These are phyloP conservation scores for Tolypocladium sp. DNA, from an alignment of 2,329 filamentous ascomycete species.

Conservation along the genomic window DNA sequence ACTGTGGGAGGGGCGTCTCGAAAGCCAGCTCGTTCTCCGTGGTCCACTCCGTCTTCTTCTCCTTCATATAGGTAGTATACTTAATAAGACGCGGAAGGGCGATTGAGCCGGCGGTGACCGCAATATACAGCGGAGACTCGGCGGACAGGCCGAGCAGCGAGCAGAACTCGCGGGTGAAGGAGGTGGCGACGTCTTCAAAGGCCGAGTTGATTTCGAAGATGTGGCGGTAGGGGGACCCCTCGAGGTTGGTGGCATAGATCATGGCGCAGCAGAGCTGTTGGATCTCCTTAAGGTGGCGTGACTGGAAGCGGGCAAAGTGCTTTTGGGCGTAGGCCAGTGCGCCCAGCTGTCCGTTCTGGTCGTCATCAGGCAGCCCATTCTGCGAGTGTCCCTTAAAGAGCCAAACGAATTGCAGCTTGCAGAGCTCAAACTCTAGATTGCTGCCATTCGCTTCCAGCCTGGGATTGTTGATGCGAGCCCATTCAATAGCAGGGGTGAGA, in stretches of 20 bases:
- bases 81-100: constrained; percentile 85
- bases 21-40: constrained; percentile 84
- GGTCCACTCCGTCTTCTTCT: constrained; percentile 91
- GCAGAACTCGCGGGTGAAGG: constrained; percentile 92
- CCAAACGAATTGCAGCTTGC: constrained; percentile 82
- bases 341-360: constrained; percentile 44
- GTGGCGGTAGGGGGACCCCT: constrained; percentile 65
- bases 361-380: constrained; percentile 46
- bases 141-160: constrained; percentile 81
- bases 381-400: constrained; percentile 59
- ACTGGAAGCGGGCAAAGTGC: constrained; percentile 67
- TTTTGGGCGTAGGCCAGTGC: constrained; percentile 69
- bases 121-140: constrained; percentile 86
- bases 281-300: constrained; percentile 69
- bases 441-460: constrained; percentile 74
- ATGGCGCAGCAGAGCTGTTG: constrained; percentile 74
- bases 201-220: constrained; percentile 68
- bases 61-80: constrained; percentile 76
- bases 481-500: constrained; percentile 74
- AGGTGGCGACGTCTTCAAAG: constrained; percentile 76
- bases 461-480: constrained; percentile 65
- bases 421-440: constrained; percentile 91
- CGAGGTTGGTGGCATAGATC: constrained; percentile 67
- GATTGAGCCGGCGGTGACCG: constrained; percentile 84
- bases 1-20: constrained; percentile 50